Conservation (phyloP, 2,329 filamentous ascomycete genomes). For the Clonostachys sp. region DNA sequence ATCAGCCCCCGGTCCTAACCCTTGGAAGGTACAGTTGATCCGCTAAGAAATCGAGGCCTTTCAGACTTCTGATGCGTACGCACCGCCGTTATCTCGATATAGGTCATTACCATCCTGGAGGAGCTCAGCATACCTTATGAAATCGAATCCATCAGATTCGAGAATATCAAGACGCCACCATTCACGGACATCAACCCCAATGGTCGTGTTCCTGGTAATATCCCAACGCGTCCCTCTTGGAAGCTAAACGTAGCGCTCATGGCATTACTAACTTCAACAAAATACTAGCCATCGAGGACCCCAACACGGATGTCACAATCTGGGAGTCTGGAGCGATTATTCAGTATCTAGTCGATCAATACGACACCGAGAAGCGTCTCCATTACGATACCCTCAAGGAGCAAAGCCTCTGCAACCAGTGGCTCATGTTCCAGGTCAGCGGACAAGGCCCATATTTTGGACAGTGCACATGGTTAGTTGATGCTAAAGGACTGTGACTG, state of each 20-base stretch:
- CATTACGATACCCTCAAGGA: constrained; percentile 1
- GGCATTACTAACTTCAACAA: no score
- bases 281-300: constrained; percentile 17
- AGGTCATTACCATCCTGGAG: constrained; percentile 12
- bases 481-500: no score
- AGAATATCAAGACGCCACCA: constrained; percentile 13
- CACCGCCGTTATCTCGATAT: neutral
- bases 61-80: no score
- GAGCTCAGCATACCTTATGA: constrained; percentile 19
- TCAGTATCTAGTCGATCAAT: constrained; percentile 14
- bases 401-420: neutral
- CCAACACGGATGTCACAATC: constrained; percentile 23
- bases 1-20: no score
- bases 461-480: constrained; percentile 28
- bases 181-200: constrained; percentile 23
- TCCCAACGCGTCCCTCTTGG: no score
- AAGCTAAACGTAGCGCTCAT: no score
- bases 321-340: constrained; percentile 21
- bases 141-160: constrained; percentile 1
- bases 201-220: constrained; percentile 17
- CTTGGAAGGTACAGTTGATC: no score
- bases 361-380: constrained; percentile 13
- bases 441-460: constrained; percentile 41
- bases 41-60: no score
- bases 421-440: constrained; percentile 1